Conservation (phyloP, 192 early-diverging fungal species). For the Coemansia sp. region DNA sequence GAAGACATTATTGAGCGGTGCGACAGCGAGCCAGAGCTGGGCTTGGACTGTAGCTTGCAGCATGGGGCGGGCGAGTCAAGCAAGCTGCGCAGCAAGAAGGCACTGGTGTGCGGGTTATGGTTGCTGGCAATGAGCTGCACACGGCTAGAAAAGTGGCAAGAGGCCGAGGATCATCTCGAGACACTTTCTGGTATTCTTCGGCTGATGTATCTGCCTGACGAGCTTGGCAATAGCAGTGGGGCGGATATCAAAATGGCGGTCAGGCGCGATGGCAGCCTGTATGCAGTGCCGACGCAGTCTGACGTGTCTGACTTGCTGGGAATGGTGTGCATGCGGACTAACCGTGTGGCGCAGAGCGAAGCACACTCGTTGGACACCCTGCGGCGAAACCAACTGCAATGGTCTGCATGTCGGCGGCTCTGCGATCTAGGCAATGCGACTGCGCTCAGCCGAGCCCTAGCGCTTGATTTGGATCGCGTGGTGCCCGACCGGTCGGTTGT, state of each 20-base stretch:
- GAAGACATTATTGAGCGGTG: conserved; percentile 26
- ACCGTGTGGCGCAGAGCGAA: conserved; percentile 35
- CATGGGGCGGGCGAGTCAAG: conserved; percentile 2
- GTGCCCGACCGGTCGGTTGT: neutral
- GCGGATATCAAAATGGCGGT: conserved; percentile 9
- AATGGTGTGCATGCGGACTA: conserved; percentile 40
- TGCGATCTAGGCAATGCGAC: conserved; percentile 29
- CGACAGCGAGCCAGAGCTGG: conserved; percentile 1
- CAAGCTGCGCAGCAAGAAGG: conserved; percentile 20
- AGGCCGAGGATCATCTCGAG: conserved; percentile 45
- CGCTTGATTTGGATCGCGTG: neutral
- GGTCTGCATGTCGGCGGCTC: conserved; percentile 46
- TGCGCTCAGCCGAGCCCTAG: conserved; percentile 7
- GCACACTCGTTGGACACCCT: conserved; percentile 30
- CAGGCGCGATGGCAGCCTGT: conserved; percentile 1
- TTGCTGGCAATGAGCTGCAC: conserved; percentile 37
- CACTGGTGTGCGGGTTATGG: conserved; percentile 45
- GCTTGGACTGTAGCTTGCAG: neutral
- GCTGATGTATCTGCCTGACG: conserved; percentile 20
- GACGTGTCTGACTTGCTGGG: conserved; percentile 43
- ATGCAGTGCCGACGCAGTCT: conserved; percentile 22
- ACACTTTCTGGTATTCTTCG: conserved; percentile 8
- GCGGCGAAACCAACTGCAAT: conserved; percentile 40
- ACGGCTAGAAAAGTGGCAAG: conserved; percentile 51
- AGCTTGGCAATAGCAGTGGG: conserved; percentile 10